Base-by-base conservation (phyloP, 1,284 basidiomycete species). In the Austropuccinia psidii region DNA sequence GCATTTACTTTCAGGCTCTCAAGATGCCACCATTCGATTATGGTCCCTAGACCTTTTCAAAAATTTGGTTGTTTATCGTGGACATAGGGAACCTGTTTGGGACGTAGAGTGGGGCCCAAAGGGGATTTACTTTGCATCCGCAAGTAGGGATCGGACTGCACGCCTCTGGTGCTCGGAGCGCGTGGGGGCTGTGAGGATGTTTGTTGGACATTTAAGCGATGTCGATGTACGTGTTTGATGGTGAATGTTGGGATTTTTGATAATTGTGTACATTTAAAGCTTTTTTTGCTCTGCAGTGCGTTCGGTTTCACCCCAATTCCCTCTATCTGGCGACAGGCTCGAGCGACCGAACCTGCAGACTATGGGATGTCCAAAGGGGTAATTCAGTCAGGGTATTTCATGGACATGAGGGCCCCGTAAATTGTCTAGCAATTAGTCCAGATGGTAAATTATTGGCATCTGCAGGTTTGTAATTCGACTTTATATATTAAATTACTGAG, bases 281-380 rank as follows among this genome's bases (percentile, higher is more conserved):
- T 1, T 27, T 33, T 29, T 21, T 13, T 47, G 5, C 45, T n/a
- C 65, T 31, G 1, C 77, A 97, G 93, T 95, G 92, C 80, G 86
- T 99, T 37, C 86, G 88, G 79, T 99, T 98, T 83, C 96, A 99
- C 81, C 94, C 95, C 0, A 99, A 99, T 80, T 94, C 93, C 29
- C 83, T 99, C 37, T 99, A 98, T 82, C 87, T 99, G 24, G 95
- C 93, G 1, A 98, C 96, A 0, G 96, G 93, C 3, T 98, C 94
- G 0, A 93, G 89, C 77, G 96, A 99, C 81, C 90, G 91, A 84
- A 94, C 94, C 5, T 92, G 93, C 75, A 87, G 96, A 54, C 82
- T 99, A 45, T 99, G 96, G 96, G 96, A 99, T 80, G 91, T 97
- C n/a, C 96, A 98, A 79, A 87, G 89, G 37, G 96, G 96, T 5